A percentile compares a stretch with the other conserved stretches of the same genome.
Evolutionary conservation across 2,329 filamentous ascomycete genomes (phyloP).

Genomic region (Fusarium sororula): DNA sequence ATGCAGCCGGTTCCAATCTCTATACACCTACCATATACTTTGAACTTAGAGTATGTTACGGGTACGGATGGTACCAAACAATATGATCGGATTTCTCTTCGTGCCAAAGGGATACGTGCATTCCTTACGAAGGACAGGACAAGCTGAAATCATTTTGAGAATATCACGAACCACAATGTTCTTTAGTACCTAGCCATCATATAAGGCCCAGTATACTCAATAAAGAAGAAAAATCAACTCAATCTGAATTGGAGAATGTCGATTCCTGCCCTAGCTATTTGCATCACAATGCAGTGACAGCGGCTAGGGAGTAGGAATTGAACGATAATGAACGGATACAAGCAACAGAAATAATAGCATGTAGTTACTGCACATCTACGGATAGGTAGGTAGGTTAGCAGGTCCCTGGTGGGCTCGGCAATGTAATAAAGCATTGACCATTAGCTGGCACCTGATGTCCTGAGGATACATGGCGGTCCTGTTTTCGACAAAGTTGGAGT

Average conservation of each 20-base stretch:
- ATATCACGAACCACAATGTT: neutral
- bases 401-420: conserved; percentile 26
- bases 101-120: neutral
- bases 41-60: neutral
- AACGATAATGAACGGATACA: neutral
- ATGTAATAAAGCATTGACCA: conserved; percentile 33
- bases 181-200: neutral
- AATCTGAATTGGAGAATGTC: neutral
- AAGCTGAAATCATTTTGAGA: neutral
- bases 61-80: neutral
- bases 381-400: neutral
- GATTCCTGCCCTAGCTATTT: neutral
- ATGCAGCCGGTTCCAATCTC: neutral
- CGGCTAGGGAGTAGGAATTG: neutral
- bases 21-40: neutral
- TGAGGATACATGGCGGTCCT: conserved; percentile 25
- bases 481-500: conserved; percentile 5
- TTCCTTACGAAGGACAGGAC: neutral
- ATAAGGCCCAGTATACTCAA: neutral
- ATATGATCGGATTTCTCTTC: neutral
- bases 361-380: no score
- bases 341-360: no score
- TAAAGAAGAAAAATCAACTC: neutral
- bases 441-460: conserved; percentile 33
- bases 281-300: neutral